Evolutionary conservation across 2,329 filamentous ascomycete species (phyloP), one percentile per base, ranked within the genome.

Genomic region (Chaetomium sp.): DNA sequence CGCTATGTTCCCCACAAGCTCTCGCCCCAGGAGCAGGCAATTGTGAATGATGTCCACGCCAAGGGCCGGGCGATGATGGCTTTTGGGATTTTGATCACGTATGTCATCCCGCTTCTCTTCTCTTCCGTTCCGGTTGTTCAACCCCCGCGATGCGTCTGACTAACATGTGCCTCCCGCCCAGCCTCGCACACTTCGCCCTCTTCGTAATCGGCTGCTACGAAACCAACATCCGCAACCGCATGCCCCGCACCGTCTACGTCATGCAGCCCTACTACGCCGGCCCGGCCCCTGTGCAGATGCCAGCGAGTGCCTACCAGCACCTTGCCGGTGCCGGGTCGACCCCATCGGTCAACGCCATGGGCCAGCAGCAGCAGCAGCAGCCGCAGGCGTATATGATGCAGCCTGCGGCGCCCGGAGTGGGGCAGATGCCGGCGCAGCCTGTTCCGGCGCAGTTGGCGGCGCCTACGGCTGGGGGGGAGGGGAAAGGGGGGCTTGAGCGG

Each of bases 141-240:
- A n/a, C n/a, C n/a, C n/a, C n/a, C n/a, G n/a, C n/a, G 12, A 10
- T 19, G 10, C 35, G 12, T 50, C 38, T 56, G 32, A 56, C 40
- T 53, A n/a, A 32, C 19, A 27, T 27, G 3, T 27, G 19, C 10
- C 2, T 32, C 12, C 5, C 8, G 10, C 11, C 5, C n/a, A 58
- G 56, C 11, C 9, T 53, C 14, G 3, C 41, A 1, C 59, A 61
- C 46, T 61, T 61, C 14, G 45, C 27, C 6, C 47, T 53, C 36
- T 61, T 61, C 47, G 56, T 61, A 40, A 59, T 59, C 40, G 59
- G 34, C 38, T 61, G 59, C 52, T 42, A 42, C 52, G 56, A 59
- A 33, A 59, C 56, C 48, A 50, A 58, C 42, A 46, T 46, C 1
- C 56, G 56, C 55, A 62, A 61, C 41, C 33, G 41, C 4, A 44